These are phyloP conservation scores for Solanum pimpinellifolium DNA, from an alignment of 257 asterid species.

Conservation along the genomic window DNA sequence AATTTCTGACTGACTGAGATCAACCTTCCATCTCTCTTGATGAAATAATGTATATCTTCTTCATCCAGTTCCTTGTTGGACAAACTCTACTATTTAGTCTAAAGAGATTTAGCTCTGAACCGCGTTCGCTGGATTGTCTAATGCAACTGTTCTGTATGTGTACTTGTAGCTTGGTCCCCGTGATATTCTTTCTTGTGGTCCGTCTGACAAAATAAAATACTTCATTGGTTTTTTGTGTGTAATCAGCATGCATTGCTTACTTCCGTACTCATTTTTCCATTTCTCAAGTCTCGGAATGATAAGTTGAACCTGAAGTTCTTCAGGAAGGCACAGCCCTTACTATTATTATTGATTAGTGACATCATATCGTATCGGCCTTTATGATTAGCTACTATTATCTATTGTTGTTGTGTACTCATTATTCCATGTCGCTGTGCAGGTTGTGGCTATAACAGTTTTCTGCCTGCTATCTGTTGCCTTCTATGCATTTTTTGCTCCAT, in stretches of 20 bases:
- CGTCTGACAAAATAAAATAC: neutral
- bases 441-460: conserved; percentile 92
- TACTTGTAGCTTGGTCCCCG: neutral
- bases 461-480: conserved; percentile 85
- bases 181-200: neutral
- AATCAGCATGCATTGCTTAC: neutral
- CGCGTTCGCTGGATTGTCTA: neutral
- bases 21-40: neutral
- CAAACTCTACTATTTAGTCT: neutral
- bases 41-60: neutral
- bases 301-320: neutral
- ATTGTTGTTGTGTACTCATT: neutral
- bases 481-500: conserved; percentile 97
- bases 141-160: neutral
- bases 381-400: neutral
- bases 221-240: neutral
- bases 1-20: neutral
- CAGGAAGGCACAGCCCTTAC: neutral
- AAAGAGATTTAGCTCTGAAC: neutral
- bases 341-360: neutral
- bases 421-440: conserved; percentile 36
- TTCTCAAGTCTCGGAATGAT: neutral
- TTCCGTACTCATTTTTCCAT: neutral
- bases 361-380: neutral
- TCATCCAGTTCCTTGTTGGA: neutral